Evolutionary conservation across 2,329 filamentous ascomycete genomes (phyloP).

Genomic region (Diplodia corticola): DNA sequence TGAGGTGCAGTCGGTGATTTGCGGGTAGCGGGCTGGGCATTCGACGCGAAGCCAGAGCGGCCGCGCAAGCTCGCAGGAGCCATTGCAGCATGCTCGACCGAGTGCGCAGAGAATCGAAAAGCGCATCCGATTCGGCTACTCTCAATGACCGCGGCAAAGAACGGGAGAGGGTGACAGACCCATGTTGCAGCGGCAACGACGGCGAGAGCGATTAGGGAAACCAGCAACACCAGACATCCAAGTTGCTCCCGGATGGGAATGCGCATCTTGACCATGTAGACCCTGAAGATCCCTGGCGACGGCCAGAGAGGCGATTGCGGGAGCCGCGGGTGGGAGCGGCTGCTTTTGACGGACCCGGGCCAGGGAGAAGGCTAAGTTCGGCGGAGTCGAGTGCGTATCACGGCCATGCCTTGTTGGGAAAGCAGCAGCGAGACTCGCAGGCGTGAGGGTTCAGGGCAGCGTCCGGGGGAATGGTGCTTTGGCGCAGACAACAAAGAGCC

Average conservation of each 20-base stretch:
- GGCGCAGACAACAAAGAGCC: conserved; percentile 8
- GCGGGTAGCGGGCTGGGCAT: too few relatives aligned
- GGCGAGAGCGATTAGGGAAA: conserved; percentile 71
- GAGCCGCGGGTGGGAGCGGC: background rate
- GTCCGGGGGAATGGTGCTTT: background rate
- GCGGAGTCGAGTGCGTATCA: background rate
- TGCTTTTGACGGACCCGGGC: background rate
- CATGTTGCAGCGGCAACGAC: conserved; percentile 77
- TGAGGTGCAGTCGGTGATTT: too few relatives aligned
- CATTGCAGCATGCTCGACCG: background rate
- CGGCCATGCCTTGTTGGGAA: conserved; percentile 18
- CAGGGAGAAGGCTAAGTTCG: conserved; percentile 1
- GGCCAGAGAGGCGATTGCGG: conserved; percentile 9
- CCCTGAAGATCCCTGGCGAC: background rate
- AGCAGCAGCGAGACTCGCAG: conserved; percentile 2
- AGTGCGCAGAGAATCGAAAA: background rate
- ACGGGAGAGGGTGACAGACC: conserved; percentile 32
- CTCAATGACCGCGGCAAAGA: background rate
- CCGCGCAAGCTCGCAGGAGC: background rate
- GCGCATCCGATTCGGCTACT: background rate
- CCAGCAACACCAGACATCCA: conserved; percentile 72
- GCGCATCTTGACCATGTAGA: conserved; percentile 62
- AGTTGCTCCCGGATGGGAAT: conserved; percentile 88
- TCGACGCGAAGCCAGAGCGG: too few relatives aligned
- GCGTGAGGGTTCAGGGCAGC: background rate